phyloP scores from a whole-genome alignment of 164 flowering plant genomes.

The Nelumbo lutea region DNA sequence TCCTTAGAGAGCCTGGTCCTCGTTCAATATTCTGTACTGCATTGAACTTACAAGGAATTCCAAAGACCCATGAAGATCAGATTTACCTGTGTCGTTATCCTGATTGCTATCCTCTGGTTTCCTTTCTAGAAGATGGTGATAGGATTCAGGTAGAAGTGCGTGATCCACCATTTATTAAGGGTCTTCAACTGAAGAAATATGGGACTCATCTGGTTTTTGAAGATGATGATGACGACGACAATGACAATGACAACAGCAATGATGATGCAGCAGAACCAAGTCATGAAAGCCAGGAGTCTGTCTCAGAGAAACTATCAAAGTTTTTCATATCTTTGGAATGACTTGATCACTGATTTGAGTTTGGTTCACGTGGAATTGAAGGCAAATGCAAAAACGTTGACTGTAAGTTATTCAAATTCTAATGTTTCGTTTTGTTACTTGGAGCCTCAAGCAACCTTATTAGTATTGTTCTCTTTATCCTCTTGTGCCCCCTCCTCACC shows the following conservation, averaged over 20 bases:
- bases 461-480: too few species aligned
- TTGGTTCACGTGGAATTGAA: not conserved
- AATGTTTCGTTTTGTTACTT: too few species aligned
- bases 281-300: conserved; percentile 23
- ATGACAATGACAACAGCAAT: conserved; percentile 6
- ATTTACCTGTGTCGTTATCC: conserved; percentile 28
- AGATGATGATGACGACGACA: conserved; percentile 30
- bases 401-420: too few species aligned
- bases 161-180: conserved; percentile 13
- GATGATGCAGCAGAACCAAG: conserved; percentile 24
- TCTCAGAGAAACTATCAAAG: conserved; percentile 28
- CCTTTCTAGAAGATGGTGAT: conserved; percentile 27
- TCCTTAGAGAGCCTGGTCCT: conserved; percentile 12
- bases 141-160: conserved; percentile 15
- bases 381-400: too few species aligned
- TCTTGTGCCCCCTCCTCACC: too few species aligned
- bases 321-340: conserved; percentile 22
- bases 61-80: conserved; percentile 27
- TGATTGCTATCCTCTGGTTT: conserved; percentile 20
- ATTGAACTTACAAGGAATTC: conserved; percentile 27
- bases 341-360: not conserved
- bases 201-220: conserved; percentile 41
- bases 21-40: conserved; percentile 6
- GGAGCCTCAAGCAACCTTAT: too few species aligned
- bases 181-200: conserved; percentile 27